A percentile compares a stretch with the other conserved stretches of the same genome.
These are phyloP conservation scores for Corymbia maculata DNA, from an alignment of 345 rosid species.

Conservation along the genomic window DNA sequence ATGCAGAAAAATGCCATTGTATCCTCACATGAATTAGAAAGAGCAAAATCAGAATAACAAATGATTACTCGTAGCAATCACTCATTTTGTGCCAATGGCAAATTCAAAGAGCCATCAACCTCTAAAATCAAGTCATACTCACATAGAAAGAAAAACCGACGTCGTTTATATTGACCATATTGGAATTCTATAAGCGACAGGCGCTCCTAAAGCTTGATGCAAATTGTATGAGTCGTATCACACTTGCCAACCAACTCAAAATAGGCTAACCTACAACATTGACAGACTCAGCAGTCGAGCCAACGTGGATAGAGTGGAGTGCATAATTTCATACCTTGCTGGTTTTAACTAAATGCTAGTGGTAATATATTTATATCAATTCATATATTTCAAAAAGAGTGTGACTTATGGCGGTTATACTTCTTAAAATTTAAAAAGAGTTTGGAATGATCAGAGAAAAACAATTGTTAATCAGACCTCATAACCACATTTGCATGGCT, in stretches of 20 bases:
- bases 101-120: not conserved
- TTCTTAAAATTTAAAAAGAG: not conserved
- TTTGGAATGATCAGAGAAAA: not conserved
- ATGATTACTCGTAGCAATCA: not conserved
- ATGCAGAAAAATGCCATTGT: not conserved
- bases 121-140: not conserved
- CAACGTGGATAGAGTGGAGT: not conserved
- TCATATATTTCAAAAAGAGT: not conserved
- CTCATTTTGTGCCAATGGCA: not conserved
- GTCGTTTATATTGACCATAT: not conserved
- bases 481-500: constrained; percentile 95
- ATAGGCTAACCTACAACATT: not conserved
- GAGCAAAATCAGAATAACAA: not conserved
- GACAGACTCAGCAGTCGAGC: not conserved
- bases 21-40: not conserved
- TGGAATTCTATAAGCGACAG: not conserved
- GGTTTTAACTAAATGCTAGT: not conserved
- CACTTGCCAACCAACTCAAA: not conserved
- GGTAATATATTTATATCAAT: not conserved
- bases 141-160: not conserved
- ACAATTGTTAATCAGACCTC: constrained; percentile 34
- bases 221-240: not conserved
- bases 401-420: not conserved
- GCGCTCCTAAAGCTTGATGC: not conserved
- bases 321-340: not conserved